A percentile compares a stretch with the other conserved stretches of the same genome.
Evolutionary conservation across 495 filamentous ascomycete genomes (phyloP).

Genomic region (Talaromyces trachyspermus): DNA sequence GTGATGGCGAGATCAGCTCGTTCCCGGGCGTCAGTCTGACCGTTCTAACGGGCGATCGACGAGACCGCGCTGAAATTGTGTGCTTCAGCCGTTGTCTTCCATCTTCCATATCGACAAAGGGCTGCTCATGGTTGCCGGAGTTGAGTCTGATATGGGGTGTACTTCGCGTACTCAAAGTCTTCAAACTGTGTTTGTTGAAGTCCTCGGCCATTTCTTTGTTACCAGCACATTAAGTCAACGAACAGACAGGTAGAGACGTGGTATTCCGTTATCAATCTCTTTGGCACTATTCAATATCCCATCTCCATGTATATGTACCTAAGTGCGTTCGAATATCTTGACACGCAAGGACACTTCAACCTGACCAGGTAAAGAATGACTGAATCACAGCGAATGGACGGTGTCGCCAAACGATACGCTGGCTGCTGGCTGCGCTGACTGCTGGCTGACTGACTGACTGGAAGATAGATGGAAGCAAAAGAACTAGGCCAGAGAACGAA

Average conservation of each 20-base stretch:
- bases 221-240: not conserved
- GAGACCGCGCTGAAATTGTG: conserved; percentile 29
- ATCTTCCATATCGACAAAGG: conserved; percentile 27
- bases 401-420: too few relatives aligned
- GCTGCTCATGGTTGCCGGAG: conserved; percentile 47
- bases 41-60: conserved; percentile 2
- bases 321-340: not conserved
- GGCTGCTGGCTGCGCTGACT: too few relatives aligned
- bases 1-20: conserved; percentile 11
- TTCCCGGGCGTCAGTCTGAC: conserved; percentile 21
- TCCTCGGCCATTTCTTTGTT: conserved; percentile 5
- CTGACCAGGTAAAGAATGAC: conserved; percentile 1
- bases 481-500: not conserved
- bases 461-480: not conserved
- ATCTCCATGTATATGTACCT: not conserved
- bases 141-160: conserved; percentile 55
- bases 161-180: conserved; percentile 2
- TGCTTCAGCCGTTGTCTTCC: conserved; percentile 2
- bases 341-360: not conserved
- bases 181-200: not conserved
- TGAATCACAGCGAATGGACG: not conserved
- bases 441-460: not conserved
- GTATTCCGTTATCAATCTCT: not conserved
- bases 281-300: not conserved
- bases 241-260: too few relatives aligned